Percentiles rank a stretch among this genome's conserved stretches.
Evolutionary conservation across 2,329 filamentous ascomycete genomes (phyloP).

Genomic region (Pyrenophora tritici-repentis): DNA sequence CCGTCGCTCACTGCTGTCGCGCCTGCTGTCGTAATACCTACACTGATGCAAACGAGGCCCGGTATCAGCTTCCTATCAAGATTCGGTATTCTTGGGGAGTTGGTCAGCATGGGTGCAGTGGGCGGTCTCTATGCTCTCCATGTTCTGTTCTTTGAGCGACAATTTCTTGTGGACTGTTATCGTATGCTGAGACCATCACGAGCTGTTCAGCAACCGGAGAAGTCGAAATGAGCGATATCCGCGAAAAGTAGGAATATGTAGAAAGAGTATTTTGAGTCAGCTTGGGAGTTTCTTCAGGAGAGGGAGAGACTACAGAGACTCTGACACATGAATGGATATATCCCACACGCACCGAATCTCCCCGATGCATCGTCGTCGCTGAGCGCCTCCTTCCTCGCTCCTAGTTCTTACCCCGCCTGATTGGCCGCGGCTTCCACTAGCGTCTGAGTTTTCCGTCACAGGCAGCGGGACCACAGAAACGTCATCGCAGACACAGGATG

Average conservation of each 20-base stretch:
- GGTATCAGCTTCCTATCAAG: conserved; percentile 28
- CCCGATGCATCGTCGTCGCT: not conserved
- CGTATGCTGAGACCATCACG: conserved; percentile 34
- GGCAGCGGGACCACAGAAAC: conserved; percentile 16
- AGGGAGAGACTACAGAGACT: too few species aligned
- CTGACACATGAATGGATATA: too few species aligned
- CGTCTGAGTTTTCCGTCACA: conserved; percentile 21
- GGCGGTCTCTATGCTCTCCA: conserved; percentile 43
- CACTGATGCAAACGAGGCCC: conserved; percentile 42
- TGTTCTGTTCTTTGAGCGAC: conserved; percentile 42
- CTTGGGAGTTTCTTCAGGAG: too few species aligned
- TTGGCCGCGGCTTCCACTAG: conserved; percentile 21
- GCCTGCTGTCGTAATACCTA: conserved; percentile 45
- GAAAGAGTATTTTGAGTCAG: too few species aligned
- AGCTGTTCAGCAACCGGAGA: not conserved
- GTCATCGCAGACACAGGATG: conserved; percentile 23
- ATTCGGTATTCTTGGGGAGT: conserved; percentile 51
- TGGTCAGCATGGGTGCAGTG: conserved; percentile 46
- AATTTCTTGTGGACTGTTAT: conserved; percentile 43
- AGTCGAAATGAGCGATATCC: not conserved
- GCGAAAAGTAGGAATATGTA: too few species aligned
- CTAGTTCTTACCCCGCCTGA: conserved; percentile 4
- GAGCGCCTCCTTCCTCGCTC: not conserved
- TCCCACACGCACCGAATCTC: too few species aligned
- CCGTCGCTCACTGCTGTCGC: conserved; percentile 41